Evolutionary conservation across 176 grass and related monocot genomes (phyloP).

Genomic region (Aegilops sharonensis): DNA sequence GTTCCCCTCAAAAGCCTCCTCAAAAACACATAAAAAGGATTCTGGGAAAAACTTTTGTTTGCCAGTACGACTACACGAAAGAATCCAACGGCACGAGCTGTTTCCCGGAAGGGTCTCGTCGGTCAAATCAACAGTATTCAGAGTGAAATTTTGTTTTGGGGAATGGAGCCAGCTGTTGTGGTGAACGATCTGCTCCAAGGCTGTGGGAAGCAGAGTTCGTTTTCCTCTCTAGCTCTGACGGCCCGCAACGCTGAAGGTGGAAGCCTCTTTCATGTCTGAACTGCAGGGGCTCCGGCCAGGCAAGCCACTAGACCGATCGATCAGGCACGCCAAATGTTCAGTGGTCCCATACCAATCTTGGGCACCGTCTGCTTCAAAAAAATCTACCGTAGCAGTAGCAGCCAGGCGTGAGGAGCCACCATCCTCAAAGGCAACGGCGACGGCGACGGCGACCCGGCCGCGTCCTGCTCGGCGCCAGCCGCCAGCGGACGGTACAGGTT

Average conservation of each 20-base stretch:
- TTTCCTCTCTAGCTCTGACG: not conserved
- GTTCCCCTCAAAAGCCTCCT: not conserved
- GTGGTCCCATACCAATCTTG: not conserved
- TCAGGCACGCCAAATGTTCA: not conserved
- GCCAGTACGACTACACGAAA: not conserved
- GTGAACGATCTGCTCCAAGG: not conserved
- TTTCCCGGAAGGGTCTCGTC: not conserved
- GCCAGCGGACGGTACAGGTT: not conserved
- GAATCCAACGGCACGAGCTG: not conserved
- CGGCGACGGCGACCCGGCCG: not conserved
- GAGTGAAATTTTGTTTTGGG: not conserved
- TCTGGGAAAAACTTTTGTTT: not conserved
- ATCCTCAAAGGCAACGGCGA: too few species aligned
- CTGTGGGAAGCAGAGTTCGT: not conserved
- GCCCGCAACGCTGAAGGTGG: not conserved
- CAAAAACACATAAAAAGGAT: not conserved
- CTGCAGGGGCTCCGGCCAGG: not conserved
- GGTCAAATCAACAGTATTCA: not conserved
- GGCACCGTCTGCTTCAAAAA: too few species aligned
- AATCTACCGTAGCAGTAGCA: too few species aligned
- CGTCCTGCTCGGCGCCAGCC: not conserved
- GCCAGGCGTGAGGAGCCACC: too few species aligned
- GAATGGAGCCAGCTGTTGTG: too few species aligned
- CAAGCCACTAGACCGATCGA: not conserved
- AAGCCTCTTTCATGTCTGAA: not conserved